phyloP scores from a whole-genome alignment of 2,329 filamentous ascomycete genomes.

The Xylaria sp. region DNA sequence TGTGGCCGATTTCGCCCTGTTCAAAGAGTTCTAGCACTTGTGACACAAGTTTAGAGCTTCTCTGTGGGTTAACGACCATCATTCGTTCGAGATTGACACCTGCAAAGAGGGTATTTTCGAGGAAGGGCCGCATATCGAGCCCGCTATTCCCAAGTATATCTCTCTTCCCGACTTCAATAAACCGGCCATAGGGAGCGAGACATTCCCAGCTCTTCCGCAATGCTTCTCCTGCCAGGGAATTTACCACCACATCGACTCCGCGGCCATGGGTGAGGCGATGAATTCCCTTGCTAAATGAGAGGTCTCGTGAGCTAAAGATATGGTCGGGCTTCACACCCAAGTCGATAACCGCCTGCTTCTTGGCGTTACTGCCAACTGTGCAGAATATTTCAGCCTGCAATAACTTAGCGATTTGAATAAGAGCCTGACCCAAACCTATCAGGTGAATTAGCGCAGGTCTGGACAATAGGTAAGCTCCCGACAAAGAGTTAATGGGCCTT shows the following conservation, averaged over 20 bases:
- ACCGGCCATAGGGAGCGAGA: conserved; percentile 26
- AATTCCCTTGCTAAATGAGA: conserved; percentile 17
- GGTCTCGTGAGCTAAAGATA: conserved; percentile 24
- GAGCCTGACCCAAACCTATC: conserved; percentile 22
- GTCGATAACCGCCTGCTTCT: conserved; percentile 21
- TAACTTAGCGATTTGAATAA: conserved; percentile 20
- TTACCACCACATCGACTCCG: conserved; percentile 25
- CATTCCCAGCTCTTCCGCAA: conserved; percentile 29
- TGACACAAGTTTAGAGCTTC: conserved; percentile 10
- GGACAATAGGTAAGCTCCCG: neutral
- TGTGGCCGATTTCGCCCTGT: conserved; percentile 8
- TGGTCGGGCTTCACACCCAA: conserved; percentile 24
- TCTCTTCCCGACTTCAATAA: conserved; percentile 28
- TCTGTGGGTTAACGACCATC: conserved; percentile 9
- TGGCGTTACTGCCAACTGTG: conserved; percentile 20
- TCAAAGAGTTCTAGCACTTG: conserved; percentile 22
- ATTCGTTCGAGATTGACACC: conserved; percentile 25
- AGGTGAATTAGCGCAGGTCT: neutral
- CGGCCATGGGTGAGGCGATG: conserved; percentile 14
- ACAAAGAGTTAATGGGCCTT: neutral
- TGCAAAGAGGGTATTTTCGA: conserved; percentile 20
- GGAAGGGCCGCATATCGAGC: conserved; percentile 27
- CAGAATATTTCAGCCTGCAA: conserved; percentile 20
- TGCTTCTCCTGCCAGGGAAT: conserved; percentile 23
- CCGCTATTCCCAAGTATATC: conserved; percentile 22